Evolutionary conservation across 2,329 filamentous ascomycete genomes (phyloP), one percentile per base, ranked within the genome.

Genomic region (Fonsecaea monophora): DNA sequence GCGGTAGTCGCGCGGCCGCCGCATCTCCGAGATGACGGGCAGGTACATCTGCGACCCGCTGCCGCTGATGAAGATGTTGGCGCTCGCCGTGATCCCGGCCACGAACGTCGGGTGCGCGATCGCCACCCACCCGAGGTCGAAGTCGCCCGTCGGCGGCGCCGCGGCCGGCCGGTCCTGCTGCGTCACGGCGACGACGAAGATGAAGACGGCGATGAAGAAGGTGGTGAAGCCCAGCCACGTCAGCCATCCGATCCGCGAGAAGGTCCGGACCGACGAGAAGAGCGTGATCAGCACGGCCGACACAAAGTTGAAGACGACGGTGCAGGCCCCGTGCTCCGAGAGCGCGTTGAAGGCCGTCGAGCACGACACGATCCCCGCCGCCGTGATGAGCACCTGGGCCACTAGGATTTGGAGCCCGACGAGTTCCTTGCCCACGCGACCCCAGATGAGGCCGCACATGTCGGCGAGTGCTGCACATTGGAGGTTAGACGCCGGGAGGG

Each of bases 331-430:
- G 57, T 82, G 80, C 0, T 73, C 68, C 0, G 80, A 82, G 3
- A 82, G 70, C 2, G 80, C 75, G 66, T 82, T 82, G 9, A 82
- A 71, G 0, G 72, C 77, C 37, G 81, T 82, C 0, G 79, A 82
- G 5, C 77, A 62, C 32, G 80, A 74, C 3, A 82, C 73, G 66
- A 84, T 77, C 4, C 77, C 80, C 12, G 80, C 81, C 53, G 80
- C 81, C 53, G 77, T 72, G 53, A 79, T 80, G 76, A 67, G 82
- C 65, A 68, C 59, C 21, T 61, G 59, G 5, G 59, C 59, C 15
- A 61, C 34, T 10, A 61, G 45, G 25, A 61, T 61, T 34, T 61
- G 59, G 18, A 61, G 35, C n/a, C 45, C 48, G 32, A 61, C 59
- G 6, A 61, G 59, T 21, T 61, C 59, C 12, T 61, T 61, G n/a